phyloP scores from a whole-genome alignment of 129 eudicot genomes.

The Artemisia annua region DNA sequence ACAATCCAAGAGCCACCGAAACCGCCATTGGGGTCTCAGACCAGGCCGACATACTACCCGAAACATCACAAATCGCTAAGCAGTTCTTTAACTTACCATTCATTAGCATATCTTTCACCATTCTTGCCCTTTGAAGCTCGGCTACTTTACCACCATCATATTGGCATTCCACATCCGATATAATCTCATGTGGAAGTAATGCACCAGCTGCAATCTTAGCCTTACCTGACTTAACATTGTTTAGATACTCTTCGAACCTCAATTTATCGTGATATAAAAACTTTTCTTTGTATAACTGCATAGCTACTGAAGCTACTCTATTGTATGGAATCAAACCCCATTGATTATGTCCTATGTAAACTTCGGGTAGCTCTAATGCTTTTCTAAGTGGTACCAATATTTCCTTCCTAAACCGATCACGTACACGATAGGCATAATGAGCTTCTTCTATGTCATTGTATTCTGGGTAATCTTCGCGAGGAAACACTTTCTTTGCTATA shows the following conservation, averaged over 20 bases:
- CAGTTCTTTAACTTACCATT: too few species aligned
- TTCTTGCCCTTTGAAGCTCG: too few species aligned
- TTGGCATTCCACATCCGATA: neutral
- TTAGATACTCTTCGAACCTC: slow-evolving; percentile 1
- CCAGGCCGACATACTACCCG: too few species aligned
- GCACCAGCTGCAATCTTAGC: slow-evolving; percentile 18
- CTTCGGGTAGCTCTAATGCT: slow-evolving; percentile 15
- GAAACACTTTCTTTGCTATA: slow-evolving; percentile 18
- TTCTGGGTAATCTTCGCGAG: neutral
- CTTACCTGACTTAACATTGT: slow-evolving; percentile 16
- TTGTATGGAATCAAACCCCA: slow-evolving; percentile 16
- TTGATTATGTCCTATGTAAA: slow-evolving; percentile 20
- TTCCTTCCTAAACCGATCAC: slow-evolving; percentile 10
- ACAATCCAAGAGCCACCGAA: too few species aligned
- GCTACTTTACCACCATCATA: too few species aligned
- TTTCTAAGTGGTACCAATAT: slow-evolving; percentile 9
- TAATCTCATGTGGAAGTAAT: slow-evolving; percentile 18
- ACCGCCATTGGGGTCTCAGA: too few species aligned
- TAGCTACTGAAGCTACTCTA: slow-evolving; percentile 22
- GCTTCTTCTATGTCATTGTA: slow-evolving; percentile 11
- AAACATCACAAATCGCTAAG: too few species aligned
- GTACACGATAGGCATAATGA: slow-evolving; percentile 17
- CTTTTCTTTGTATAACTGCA: neutral
- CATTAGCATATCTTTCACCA: too few species aligned
- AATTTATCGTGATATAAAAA: neutral